These are phyloP conservation scores for Ceratobasidium sp. DNA, from an alignment of 1,284 basidiomycete species.

Conservation along the genomic window DNA sequence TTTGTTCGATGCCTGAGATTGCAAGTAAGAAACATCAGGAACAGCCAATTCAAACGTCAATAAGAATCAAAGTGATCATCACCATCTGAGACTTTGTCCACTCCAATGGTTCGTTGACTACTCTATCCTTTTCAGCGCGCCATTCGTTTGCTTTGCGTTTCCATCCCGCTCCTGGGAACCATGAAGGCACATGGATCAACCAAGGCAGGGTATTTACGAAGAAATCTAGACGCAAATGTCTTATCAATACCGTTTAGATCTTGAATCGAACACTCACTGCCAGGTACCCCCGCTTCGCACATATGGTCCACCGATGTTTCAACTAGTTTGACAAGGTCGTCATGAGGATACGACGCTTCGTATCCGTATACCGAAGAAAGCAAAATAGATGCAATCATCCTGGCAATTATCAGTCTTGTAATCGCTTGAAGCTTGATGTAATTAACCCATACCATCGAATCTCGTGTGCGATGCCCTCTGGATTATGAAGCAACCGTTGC, in stretches of 20 bases:
- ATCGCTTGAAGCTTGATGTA: no score
- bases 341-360: constrained; percentile 18
- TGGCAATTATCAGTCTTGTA: no score
- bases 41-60: no score
- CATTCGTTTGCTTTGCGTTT: constrained; percentile 21
- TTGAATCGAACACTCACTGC: not conserved
- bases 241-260: not conserved
- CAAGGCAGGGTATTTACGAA: constrained; percentile 5
- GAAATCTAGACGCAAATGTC: not conserved
- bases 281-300: not conserved
- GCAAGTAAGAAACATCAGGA: no score
- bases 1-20: not conserved
- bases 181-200: constrained; percentile 28
- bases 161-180: constrained; percentile 38
- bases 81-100: constrained; percentile 18
- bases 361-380: constrained; percentile 31
- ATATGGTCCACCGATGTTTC: constrained; percentile 2
- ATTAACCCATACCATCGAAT: constrained; percentile 2
- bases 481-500: constrained; percentile 19
- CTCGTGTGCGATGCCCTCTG: not conserved
- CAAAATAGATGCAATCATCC: not conserved
- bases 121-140: not conserved
- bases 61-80: not conserved
- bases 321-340: constrained; percentile 12
- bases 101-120: not conserved